These are phyloP conservation scores for Trametopsis cervina DNA, from an alignment of 768 basidiomycete species.

Conservation along the genomic window DNA sequence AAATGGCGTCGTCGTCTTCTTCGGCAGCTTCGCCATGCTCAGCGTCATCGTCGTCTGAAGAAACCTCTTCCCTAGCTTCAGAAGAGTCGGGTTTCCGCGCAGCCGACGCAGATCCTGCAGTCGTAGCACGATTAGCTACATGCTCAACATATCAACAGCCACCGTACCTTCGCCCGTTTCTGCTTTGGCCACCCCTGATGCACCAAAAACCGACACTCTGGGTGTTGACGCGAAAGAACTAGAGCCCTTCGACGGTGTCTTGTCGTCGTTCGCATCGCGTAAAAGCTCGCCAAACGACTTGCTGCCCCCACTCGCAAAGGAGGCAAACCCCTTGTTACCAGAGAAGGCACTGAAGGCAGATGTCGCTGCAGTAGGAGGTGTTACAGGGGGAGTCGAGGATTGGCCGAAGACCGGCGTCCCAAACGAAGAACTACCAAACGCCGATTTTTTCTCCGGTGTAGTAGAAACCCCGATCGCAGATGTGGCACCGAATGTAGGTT, in stretches of 20 bases:
- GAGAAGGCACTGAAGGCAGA: conserved; percentile 36
- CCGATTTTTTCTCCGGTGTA: conserved; percentile 1
- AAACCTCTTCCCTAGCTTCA: neutral
- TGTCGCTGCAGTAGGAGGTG: conserved; percentile 11
- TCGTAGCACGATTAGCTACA: conserved; percentile 4
- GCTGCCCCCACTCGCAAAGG: conserved; percentile 30
- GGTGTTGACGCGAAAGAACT: too few species aligned
- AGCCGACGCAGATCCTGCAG: conserved; percentile 3
- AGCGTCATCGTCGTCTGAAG: conserved; percentile 8
- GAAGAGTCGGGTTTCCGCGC: neutral
- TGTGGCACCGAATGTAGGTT: conserved; percentile 22
- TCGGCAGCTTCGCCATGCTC: conserved; percentile 12
- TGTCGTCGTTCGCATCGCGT: conserved; percentile 24
- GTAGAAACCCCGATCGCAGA: conserved; percentile 15
- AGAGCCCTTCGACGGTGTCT: neutral
- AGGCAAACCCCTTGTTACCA: conserved; percentile 33
- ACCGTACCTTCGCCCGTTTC: too few species aligned
- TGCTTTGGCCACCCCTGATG: too few species aligned
- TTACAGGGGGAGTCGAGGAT: conserved; percentile 6
- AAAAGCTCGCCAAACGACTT: conserved; percentile 61
- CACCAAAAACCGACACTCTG: too few species aligned
- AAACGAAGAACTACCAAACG: conserved; percentile 21
- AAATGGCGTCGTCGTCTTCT: conserved; percentile 15
- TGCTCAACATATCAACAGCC: too few species aligned
- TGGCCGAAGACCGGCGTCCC: conserved; percentile 13